A percentile compares a stretch with the other conserved stretches of the same genome.
phyloP scores from a whole-genome alignment of 805 yeast species.

The Clavispora carvajalis region DNA sequence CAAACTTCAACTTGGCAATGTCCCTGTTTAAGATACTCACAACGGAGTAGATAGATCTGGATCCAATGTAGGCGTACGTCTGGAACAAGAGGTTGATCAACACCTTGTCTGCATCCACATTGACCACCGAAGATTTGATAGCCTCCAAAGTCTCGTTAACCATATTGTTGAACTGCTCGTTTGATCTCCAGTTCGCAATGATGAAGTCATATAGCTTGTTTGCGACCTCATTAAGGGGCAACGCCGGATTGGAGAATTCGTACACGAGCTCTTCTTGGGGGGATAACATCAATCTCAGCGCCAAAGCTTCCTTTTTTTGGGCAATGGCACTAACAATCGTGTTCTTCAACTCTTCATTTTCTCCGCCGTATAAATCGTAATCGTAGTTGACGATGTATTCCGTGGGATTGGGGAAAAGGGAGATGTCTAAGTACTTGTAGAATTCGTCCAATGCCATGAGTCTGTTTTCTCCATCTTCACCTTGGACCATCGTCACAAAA shows the following conservation, averaged over 20 bases:
- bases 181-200: constrained; percentile 36
- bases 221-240: constrained; percentile 34
- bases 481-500: constrained; percentile 36
- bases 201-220: constrained; percentile 38
- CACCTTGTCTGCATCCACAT: constrained; percentile 24
- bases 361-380: constrained; percentile 28
- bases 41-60: constrained; percentile 66
- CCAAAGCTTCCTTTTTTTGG: constrained; percentile 20
- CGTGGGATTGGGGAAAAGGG: constrained; percentile 26
- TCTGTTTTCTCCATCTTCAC: constrained; percentile 15
- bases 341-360: constrained; percentile 21
- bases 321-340: constrained; percentile 20
- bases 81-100: constrained; percentile 62
- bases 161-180: constrained; percentile 30
- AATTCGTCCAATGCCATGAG: constrained; percentile 30
- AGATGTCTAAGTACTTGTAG: constrained; percentile 33
- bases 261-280: constrained; percentile 37
- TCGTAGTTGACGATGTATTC: constrained; percentile 32
- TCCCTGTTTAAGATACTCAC: constrained; percentile 38
- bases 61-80: constrained; percentile 74
- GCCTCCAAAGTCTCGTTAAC: constrained; percentile 26
- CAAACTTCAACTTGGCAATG: constrained; percentile 32
- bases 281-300: constrained; percentile 17
- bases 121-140: constrained; percentile 16
- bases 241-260: constrained; percentile 29